Evolutionary conservation across 768 basidiomycete genomes (phyloP), one percentile per base, ranked within the genome.

Genomic region (Macrolepiota dolichaula): DNA sequence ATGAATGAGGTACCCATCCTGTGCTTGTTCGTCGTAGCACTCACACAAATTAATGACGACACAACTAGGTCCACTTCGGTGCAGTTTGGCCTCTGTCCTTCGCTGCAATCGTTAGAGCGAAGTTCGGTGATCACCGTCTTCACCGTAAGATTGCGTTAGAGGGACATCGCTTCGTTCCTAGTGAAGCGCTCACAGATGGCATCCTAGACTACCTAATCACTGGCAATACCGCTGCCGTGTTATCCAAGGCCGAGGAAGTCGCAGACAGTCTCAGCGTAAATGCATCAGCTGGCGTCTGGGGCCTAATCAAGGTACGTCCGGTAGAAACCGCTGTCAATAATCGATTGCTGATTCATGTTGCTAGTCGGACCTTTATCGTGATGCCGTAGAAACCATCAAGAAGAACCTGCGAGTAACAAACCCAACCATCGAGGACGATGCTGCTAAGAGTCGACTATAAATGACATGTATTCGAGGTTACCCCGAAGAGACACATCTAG

Each of bases 1-100:
- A 96, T 97, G 94, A 98, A 96, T 69, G 95, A 96, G 77, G 89
- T 91, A 57, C 69, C 7, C 7, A 69, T 47, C 42, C 12, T 22
- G n/a, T n/a, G 29, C 25, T 19, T n/a, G 12, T 32, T 44, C 25
- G 27, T 13, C 42, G 40, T 15, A 42, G 53, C 15, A 15, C 19
- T 22, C 13, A 49, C 25, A 10, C 15, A 42, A 6, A 51, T 47
- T 37, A 62, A 13, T 7, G 29, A 32, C 29, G 46, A 37, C 7
- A 51, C 4, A 46, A 60, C n/a, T 61, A 91, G 88, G 76, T 94
- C 46, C 86, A 89, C 69, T 94, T 96, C 66, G 92, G 92, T 54
- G 92, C 93, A 9, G 77, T 85, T 0, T 87, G 91, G 79, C 94
- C 94, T 0, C 76, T 83, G 51, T 88, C 88, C 0, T 85, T 96